Conservation (phyloP, 2,329 filamentous ascomycete species). For the Aureobasidium sp. region DNA sequence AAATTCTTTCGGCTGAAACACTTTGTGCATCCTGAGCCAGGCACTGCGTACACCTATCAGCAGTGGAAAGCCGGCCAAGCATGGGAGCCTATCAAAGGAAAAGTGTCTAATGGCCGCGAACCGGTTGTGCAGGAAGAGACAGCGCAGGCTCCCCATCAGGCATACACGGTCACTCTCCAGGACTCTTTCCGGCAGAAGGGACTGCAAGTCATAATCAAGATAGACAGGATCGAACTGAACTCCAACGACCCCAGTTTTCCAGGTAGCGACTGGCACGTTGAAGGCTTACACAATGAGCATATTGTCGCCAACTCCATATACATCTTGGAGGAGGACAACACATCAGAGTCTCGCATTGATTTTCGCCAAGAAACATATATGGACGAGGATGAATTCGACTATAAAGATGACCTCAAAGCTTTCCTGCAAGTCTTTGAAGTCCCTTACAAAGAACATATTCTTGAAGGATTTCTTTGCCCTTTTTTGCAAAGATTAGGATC, state of each 20-base stretch:
- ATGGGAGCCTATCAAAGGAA: neutral
- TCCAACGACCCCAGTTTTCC: conserved; percentile 47
- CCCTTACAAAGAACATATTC: neutral
- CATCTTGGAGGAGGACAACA: conserved; percentile 53
- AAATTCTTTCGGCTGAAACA: neutral
- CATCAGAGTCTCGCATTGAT: conserved; percentile 43
- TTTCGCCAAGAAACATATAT: conserved; percentile 37
- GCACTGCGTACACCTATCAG: conserved; percentile 10
- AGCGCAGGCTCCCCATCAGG: neutral
- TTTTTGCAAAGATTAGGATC: conserved; percentile 39
- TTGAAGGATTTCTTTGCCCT: neutral
- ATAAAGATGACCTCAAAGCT: conserved; percentile 18
- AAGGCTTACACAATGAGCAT: conserved; percentile 47
- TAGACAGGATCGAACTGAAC: conserved; percentile 49
- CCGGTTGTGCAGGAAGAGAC: neutral
- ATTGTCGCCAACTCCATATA: conserved; percentile 56
- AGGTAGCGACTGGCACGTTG: conserved; percentile 45
- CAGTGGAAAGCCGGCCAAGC: conserved; percentile 12
- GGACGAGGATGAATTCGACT: conserved; percentile 22
- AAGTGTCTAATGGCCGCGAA: neutral
- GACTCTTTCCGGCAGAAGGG: conserved; percentile 34
- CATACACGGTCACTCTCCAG: conserved; percentile 20
- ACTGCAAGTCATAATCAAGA: conserved; percentile 55
- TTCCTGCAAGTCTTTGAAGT: conserved; percentile 7
- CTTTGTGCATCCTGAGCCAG: conserved; percentile 14